phyloP scores from a whole-genome alignment of 805 yeast genomes.

The Cyberlindnera bimundalis region DNA sequence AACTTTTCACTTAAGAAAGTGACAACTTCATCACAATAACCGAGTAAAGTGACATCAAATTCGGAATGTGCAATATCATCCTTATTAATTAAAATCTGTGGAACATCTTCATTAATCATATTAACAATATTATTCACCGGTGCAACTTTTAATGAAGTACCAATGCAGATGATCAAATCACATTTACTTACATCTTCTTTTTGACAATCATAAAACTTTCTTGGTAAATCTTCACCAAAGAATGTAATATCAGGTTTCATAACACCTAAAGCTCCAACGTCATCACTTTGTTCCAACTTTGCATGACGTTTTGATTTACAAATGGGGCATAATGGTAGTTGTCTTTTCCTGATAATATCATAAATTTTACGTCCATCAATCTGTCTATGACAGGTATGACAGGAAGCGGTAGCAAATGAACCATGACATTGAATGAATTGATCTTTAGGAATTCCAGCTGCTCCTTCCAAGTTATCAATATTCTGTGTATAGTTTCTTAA shows the following conservation, averaged over 20 bases:
- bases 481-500: slow-evolving; percentile 87
- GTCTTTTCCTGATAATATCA: slow-evolving; percentile 52
- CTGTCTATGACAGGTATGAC: slow-evolving; percentile 68
- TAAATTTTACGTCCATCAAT: slow-evolving; percentile 65
- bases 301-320: slow-evolving; percentile 48
- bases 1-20: slow-evolving; percentile 55
- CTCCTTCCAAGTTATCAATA: slow-evolving; percentile 82
- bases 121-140: slow-evolving; percentile 91
- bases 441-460: slow-evolving; percentile 66
- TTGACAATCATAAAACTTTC: slow-evolving; percentile 56
- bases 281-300: slow-evolving; percentile 26
- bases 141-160: slow-evolving; percentile 88
- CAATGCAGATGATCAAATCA: slow-evolving; percentile 80
- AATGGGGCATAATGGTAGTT: slow-evolving; percentile 69
- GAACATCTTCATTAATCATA: slow-evolving; percentile 64
- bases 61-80: slow-evolving; percentile 73
- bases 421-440: slow-evolving; percentile 89
- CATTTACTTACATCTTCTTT: slow-evolving; percentile 61
- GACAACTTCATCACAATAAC: slow-evolving; percentile 81
- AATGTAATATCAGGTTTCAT: slow-evolving; percentile 92
- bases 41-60: slow-evolving; percentile 74
- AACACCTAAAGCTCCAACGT: slow-evolving; percentile 62
- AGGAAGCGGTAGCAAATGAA: slow-evolving; percentile 83
- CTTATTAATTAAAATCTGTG: slow-evolving; percentile 76
- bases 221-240: slow-evolving; percentile 83